Percentiles rank a stretch among this genome's conserved stretches.
phyloP scores from a whole-genome alignment of 1,139 yeast genomes.

The Diutina pseudorugosa region DNA sequence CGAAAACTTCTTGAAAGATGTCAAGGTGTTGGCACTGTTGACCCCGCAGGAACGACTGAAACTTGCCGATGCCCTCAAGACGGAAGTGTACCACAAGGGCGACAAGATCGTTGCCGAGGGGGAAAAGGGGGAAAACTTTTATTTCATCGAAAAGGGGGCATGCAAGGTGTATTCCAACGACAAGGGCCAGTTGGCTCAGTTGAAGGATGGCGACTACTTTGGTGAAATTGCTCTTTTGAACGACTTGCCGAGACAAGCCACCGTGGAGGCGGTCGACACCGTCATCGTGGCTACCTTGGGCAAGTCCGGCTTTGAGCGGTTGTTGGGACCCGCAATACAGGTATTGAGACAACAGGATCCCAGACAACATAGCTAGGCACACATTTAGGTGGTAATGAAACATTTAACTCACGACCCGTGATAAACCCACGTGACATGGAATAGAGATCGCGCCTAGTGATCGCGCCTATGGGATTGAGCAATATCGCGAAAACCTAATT shows the following conservation, averaged over 20 bases:
- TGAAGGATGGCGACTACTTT: conserved; percentile 76
- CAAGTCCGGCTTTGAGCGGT: conserved; percentile 85
- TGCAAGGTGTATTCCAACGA: conserved; percentile 54
- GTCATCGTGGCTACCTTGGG: conserved; percentile 86
- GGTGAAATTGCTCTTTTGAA: conserved; percentile 92
- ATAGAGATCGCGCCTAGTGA: too few species aligned
- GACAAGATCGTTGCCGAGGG: conserved; percentile 77
- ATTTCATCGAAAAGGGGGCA: conserved; percentile 76
- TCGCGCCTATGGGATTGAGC: too few species aligned
- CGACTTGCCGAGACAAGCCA: conserved; percentile 90
- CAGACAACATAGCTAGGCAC: conserved; percentile 10
- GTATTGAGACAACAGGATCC: conserved; percentile 78
- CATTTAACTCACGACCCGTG: background rate
- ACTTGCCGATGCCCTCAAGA: conserved; percentile 86
- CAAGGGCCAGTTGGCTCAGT: conserved; percentile 37
- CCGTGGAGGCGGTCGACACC: conserved; percentile 65
- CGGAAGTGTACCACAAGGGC: conserved; percentile 63
- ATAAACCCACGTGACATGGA: too few species aligned
- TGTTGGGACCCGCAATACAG: conserved; percentile 85
- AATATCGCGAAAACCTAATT: too few species aligned
- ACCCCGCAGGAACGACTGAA: conserved; percentile 81
- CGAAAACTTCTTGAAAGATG: conserved; percentile 79
- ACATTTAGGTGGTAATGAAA: background rate
- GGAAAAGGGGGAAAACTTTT: conserved; percentile 84
- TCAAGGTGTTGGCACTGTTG: conserved; percentile 63